Evolutionary conservation across 73 alveolate species (phyloP).

Genomic region (Paramecium pentaurelia): DNA sequence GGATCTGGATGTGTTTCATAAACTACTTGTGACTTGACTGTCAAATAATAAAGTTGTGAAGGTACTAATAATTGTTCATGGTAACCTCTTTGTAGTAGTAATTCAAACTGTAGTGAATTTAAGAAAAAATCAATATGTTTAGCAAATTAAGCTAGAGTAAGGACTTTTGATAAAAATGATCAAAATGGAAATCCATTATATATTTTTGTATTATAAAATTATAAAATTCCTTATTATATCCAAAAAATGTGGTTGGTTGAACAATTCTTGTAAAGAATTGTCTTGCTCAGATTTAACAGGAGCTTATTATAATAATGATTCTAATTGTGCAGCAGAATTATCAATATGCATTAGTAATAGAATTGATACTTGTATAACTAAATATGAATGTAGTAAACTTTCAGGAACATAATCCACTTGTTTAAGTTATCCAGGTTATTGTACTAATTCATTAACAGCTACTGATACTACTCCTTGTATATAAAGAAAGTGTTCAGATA

Average conservation of each 20-base stretch:
- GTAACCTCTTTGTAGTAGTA: background rate
- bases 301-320: background rate
- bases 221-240: no score
- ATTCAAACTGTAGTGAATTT: background rate
- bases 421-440: background rate
- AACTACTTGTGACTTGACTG: background rate
- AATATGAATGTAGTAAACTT: background rate
- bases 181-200: background rate
- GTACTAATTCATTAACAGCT: background rate
- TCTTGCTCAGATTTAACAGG: background rate
- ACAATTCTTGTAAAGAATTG: background rate
- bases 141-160: background rate
- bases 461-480: background rate
- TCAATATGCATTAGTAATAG: background rate
- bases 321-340: background rate
- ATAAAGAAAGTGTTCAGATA: background rate
- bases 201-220: no score
- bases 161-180: background rate
- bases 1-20: conserved; percentile 9
- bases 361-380: background rate
- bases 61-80: background rate
- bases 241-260: background rate
- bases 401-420: background rate
- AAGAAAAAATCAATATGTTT: background rate
- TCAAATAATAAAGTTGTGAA: background rate